A percentile compares a stretch with the other conserved stretches of the same genome.
phyloP scores from a whole-genome alignment of 768 basidiomycete species.

The Piloderma croceum region DNA sequence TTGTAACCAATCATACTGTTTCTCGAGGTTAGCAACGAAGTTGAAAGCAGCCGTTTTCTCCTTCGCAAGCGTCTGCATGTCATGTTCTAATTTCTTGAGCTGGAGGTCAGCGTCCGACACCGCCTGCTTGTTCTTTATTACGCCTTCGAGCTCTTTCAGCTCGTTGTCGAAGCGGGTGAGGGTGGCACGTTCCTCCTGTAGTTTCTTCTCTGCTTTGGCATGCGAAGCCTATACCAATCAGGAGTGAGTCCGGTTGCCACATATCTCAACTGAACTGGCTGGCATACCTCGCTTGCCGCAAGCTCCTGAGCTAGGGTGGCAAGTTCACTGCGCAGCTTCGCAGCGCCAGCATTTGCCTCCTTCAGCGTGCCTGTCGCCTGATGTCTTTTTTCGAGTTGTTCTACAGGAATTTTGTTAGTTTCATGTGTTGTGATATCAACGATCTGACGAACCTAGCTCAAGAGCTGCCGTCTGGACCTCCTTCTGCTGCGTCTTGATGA shows the following conservation, averaged over 20 bases:
- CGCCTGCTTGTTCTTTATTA: slow-evolving; percentile 77
- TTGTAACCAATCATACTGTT: slow-evolving; percentile 80
- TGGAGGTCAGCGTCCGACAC: slow-evolving; percentile 62
- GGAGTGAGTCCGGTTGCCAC: no score
- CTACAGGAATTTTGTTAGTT: no score
- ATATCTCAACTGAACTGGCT: no score
- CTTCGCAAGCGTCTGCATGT: slow-evolving; percentile 53
- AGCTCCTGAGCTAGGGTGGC: slow-evolving; percentile 50
- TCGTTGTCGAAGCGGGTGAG: slow-evolving; percentile 86
- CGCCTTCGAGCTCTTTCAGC: slow-evolving; percentile 73
- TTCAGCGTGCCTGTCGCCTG: slow-evolving; percentile 40
- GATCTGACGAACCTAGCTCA: slow-evolving; percentile 80
- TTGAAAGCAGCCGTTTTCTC: slow-evolving; percentile 56
- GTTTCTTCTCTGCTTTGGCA: slow-evolving; percentile 59
- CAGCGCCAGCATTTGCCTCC: slow-evolving; percentile 41
- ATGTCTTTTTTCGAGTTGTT: slow-evolving; percentile 81
- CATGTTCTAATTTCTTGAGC: slow-evolving; percentile 65
- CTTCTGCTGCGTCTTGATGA: slow-evolving; percentile 83
- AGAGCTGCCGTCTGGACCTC: slow-evolving; percentile 82
- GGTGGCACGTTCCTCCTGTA: slow-evolving; percentile 83
- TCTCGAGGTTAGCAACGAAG: slow-evolving; percentile 61
- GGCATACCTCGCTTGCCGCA: slow-evolving; percentile 37
- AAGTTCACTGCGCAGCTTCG: slow-evolving; percentile 57
- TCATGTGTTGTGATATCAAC: no score
- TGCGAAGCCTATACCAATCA: slow-evolving; percentile 48